Base-by-base conservation (phyloP, 2,329 filamentous ascomycete species). In the Neurospora sp. region DNA sequence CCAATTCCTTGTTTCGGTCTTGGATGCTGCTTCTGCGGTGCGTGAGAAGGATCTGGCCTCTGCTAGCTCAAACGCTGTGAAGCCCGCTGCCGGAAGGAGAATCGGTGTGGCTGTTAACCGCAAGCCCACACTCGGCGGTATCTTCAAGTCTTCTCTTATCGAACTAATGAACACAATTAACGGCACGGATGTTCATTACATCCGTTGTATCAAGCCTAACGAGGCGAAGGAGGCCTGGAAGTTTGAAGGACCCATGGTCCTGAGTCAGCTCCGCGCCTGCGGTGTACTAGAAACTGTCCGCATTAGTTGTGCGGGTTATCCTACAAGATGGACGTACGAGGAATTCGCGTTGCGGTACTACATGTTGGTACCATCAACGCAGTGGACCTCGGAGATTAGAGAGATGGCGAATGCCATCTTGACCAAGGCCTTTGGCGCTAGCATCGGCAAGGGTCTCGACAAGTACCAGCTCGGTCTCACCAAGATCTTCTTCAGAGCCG, bases 401-500 rank as follows among this genome's bases (percentile, higher is more conserved):
- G 86, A 94, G 71, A 97, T 99, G 92, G 96, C 94, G 66, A 93
- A 97, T 79, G 91, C 91, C 23, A 99, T 99, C 76, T 82, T 99
- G 73, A 90, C 88, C 71, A 96, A 94, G 81, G 96, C 94, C 1
- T 85, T 99, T 38, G 95, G 93, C 70, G 89, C 91, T 72, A 89
- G 89, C 75, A 92, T 86, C 62, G 89, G 88, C 71, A 88, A 91
- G 75, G 91, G 90, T 67, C 82, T 90, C 69, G 96, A 98, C 83
- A 99, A 97, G 82, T 99, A 98, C 79, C 96, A 99, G 82, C 88
- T 99, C 73, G 96, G 96, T 82, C 85, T 98, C 74, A 98, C 95
- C 68, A 99, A 99, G 84, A 97, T 99, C 78, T 99, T 99, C 84
- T 99, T 99, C 89, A 91, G 96, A 72, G 96, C 96, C 70, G 96